A percentile compares a stretch with the other conserved stretches of the same genome.
Evolutionary conservation across 345 rosid genomes (phyloP).

Genomic region (Salix suchowensis): DNA sequence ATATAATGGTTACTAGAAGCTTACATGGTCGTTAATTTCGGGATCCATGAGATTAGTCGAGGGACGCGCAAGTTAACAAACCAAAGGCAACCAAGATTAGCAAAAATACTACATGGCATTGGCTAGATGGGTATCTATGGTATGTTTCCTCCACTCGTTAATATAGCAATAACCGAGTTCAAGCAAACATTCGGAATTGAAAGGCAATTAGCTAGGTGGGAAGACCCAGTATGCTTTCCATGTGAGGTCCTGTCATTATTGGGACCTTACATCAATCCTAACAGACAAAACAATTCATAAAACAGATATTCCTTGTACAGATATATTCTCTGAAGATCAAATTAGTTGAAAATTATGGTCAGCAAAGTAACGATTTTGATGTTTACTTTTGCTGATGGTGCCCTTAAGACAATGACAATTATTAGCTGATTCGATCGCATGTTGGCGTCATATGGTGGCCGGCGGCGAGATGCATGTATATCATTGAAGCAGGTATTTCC

Average conservation of each 20-base stretch:
- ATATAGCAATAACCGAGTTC: constrained; percentile 6
- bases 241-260: constrained; percentile 19
- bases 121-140: constrained; percentile 13
- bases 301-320: constrained; percentile 18
- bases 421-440: neutral
- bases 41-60: too few relatives aligned
- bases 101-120: constrained; percentile 11
- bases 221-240: constrained; percentile 17
- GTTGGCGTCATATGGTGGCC: neutral
- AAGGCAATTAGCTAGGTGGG: constrained; percentile 7
- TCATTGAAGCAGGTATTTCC: neutral
- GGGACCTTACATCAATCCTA: neutral
- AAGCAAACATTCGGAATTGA: constrained; percentile 21
- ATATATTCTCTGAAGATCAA: constrained; percentile 27
- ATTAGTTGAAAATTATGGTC: constrained; percentile 7
- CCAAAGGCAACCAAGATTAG: constrained; percentile 10
- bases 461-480: neutral
- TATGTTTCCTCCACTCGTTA: constrained; percentile 6
- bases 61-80: neutral
- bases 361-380: constrained; percentile 16
- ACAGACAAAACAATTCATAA: constrained; percentile 21
- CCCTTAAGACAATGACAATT: constrained; percentile 12
- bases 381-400: neutral
- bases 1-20: too few relatives aligned
- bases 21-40: too few relatives aligned